Evolutionary conservation across 306 rosid genomes (phyloP), one percentile per base, ranked within the genome.

Genomic region (Acmispon strigosus): DNA sequence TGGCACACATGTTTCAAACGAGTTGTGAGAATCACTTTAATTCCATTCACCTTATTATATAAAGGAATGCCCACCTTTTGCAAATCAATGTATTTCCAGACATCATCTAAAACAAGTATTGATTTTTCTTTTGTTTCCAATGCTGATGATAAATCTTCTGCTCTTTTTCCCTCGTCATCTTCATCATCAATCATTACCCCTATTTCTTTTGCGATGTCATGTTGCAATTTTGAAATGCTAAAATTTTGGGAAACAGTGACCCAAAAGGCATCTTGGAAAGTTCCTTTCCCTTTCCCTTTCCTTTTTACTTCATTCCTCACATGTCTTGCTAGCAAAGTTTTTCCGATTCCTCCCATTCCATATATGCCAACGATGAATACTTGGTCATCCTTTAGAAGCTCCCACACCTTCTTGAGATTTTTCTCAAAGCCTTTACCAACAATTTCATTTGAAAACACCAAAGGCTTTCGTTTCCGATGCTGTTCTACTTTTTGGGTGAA

Each of bases 301-400:
- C 73, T 63, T 44, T 8, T 16, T 19, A 79, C 17, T 39, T 55
- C 53, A 16, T 65, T 27, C 39, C 60, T 37, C 5, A 84, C 12
- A 12, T 66, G 70, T 2, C 48, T 61, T 10, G 70, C 76, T 2
- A 84, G 16, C 2, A 55, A 52, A 29, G 85, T 81, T 70, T 84
- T 84, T 0, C 88, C 85, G 6, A 70, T 75, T 8, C 88, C 84
- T 0, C 75, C 85, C 72, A 72, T 81, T 18, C 85, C 85, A 37
- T 62, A 12, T 3, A 81, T 1, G 0, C 82, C 83, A 61, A 81
- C 54, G 0, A 45, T 8, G n/a, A 47, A 32, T 7, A 66, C 74
- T 32, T 17, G 3, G 0, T 59, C 67, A 36, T 66, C 55, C 45
- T 0, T 18, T 8, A 70, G 3, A 10, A 50, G 50, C 0, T 6